A percentile compares a stretch with the other conserved stretches of the same genome.
These are phyloP conservation scores for Naegleria lovaniensis DNA, from an alignment of 208 protist genomes.

Conservation along the genomic window DNA sequence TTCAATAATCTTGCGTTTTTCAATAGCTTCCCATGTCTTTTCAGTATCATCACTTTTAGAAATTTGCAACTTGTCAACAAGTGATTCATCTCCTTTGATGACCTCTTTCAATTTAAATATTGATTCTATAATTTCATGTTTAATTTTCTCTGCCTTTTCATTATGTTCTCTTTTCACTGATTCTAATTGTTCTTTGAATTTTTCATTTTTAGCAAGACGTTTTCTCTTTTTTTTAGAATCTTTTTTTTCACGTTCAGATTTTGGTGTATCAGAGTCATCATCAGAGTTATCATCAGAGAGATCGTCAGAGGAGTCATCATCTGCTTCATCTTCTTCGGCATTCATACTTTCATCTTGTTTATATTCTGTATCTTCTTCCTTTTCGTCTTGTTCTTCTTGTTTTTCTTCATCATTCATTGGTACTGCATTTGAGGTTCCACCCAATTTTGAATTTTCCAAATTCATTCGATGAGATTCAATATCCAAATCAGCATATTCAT, in stretches of 20 bases:
- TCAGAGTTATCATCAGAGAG: background rate
- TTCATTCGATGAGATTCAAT: background rate
- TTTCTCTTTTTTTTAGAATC: conserved; percentile 1
- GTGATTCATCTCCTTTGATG: background rate
- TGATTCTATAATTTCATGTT: background rate
- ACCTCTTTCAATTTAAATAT: background rate
- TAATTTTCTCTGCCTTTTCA: background rate
- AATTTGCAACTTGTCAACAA: background rate
- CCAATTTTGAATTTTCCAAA: background rate
- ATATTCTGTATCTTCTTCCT: background rate
- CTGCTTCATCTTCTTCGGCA: background rate
- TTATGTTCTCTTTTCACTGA: background rate
- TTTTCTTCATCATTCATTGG: background rate
- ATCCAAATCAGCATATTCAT: background rate
- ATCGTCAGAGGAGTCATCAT: background rate
- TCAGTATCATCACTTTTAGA: background rate
- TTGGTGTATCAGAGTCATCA: background rate
- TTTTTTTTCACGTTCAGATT: background rate
- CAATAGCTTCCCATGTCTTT: background rate
- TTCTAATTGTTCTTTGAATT: background rate
- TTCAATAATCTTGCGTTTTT: background rate
- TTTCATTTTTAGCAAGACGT: background rate
- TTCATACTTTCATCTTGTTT: background rate
- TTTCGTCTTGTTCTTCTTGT: background rate
- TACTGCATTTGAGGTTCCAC: too few species aligned